phyloP scores from a whole-genome alignment of 2,329 filamentous ascomycete genomes.

The Fonsecaea pedrosoi region DNA sequence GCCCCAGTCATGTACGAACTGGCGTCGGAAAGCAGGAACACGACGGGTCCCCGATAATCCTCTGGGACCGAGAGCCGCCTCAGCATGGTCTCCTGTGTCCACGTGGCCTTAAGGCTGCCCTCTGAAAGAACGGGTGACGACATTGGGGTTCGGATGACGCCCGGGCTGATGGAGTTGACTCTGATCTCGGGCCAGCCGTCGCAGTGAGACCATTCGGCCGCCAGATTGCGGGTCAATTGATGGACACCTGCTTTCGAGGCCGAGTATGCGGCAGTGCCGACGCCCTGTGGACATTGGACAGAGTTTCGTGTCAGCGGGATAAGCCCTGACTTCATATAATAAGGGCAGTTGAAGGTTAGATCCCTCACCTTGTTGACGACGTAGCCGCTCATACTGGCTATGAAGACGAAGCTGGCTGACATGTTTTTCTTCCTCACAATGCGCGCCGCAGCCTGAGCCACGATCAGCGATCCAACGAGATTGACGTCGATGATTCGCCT shows the following conservation, averaged over 20 bases:
- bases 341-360: too few relatives aligned
- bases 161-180: conserved; percentile 61
- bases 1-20: conserved; percentile 78
- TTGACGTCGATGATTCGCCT: conserved; percentile 69
- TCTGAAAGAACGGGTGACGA: conserved; percentile 21
- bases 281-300: background rate
- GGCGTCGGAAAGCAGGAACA: conserved; percentile 81
- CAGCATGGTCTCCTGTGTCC: conserved; percentile 87
- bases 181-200: conserved; percentile 45
- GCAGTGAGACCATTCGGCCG: conserved; percentile 72
- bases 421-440: conserved; percentile 40
- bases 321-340: too few relatives aligned
- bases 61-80: conserved; percentile 69
- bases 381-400: conserved; percentile 78
- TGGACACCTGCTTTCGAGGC: conserved; percentile 71
- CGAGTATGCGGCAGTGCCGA: conserved; percentile 68
- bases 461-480: conserved; percentile 68
- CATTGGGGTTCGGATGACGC: conserved; percentile 38
- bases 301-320: too few relatives aligned
- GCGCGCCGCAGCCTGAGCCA: conserved; percentile 41
- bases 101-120: conserved; percentile 54
- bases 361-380: conserved; percentile 65
- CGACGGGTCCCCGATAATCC: conserved; percentile 67
- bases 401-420: conserved; percentile 75
- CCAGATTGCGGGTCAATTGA: conserved; percentile 67